Percentiles rank a stretch among this genome's conserved stretches.
These are phyloP conservation scores for Populus hybrid DNA, from an alignment of 441 rosid species.

Conservation along the genomic window DNA sequence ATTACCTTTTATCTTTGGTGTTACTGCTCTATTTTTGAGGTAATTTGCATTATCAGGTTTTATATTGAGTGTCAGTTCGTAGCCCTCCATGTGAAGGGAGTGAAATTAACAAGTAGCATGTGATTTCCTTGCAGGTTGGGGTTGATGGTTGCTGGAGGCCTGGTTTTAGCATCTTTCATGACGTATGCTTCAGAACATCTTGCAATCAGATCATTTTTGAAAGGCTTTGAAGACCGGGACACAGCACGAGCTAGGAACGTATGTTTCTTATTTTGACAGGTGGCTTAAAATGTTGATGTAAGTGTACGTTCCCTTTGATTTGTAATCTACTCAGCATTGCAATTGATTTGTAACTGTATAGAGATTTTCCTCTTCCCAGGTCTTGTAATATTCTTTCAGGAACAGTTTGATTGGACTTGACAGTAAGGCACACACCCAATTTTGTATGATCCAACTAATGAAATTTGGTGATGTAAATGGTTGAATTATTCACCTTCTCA, in stretches of 20 bases:
- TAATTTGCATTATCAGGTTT: conserved; percentile 23
- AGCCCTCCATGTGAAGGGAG: background rate
- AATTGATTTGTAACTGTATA: conserved; percentile 26
- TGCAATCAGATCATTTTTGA: conserved; percentile 55
- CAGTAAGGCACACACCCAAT: background rate
- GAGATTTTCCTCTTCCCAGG: background rate
- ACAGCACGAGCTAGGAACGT: conserved; percentile 39
- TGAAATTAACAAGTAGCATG: background rate
- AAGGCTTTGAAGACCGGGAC: conserved; percentile 70
- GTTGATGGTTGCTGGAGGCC: conserved; percentile 73
- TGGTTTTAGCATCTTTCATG: conserved; percentile 85
- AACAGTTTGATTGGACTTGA: background rate
- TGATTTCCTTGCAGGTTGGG: conserved; percentile 59
- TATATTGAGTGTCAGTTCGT: background rate
- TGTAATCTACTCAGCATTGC: conserved; percentile 19
- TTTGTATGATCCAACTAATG: conserved; percentile 1
- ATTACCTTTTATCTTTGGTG: conserved; percentile 67
- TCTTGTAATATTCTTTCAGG: conserved; percentile 21
- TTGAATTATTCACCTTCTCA: background rate
- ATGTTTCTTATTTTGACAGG: conserved; percentile 44
- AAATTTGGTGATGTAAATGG: conserved; percentile 4
- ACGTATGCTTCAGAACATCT: conserved; percentile 86
- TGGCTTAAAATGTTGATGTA: conserved; percentile 6
- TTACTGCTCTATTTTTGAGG: conserved; percentile 88
- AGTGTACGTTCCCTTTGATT: conserved; percentile 11